Percentiles rank a stretch among this genome's conserved stretches.
Evolutionary conservation across 257 asterid species (phyloP).

Genomic region (Petunia secreta): DNA sequence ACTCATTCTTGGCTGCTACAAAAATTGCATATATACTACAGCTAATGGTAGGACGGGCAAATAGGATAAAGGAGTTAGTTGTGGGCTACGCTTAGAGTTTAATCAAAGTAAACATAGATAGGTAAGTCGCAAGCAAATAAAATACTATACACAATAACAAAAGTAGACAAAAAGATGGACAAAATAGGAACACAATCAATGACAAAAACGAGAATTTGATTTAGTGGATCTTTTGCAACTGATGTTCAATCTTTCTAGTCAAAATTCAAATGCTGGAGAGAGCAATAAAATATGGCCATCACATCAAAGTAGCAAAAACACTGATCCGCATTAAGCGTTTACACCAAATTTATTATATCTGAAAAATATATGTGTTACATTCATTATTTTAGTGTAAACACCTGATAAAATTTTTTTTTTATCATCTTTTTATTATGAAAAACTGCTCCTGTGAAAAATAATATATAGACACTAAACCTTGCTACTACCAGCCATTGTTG

Average conservation of each 20-base stretch:
- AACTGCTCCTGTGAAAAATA: background rate
- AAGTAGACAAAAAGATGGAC: background rate
- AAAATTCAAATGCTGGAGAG: background rate
- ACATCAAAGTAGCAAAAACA: background rate
- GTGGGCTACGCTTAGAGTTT: conserved; percentile 10
- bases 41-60: background rate
- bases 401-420: too few relatives aligned
- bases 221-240: background rate
- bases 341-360: background rate
- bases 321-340: too few relatives aligned
- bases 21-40: background rate
- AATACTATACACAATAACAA: background rate
- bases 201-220: background rate
- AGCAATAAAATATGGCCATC: background rate
- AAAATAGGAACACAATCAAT: background rate
- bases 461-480: conserved; percentile 8
- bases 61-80: background rate
- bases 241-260: conserved; percentile 4
- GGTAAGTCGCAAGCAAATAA: background rate
- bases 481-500: conserved; percentile 10
- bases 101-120: background rate
- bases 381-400: background rate
- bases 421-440: background rate
- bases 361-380: background rate
- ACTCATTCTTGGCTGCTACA: background rate